Percentiles rank a stretch among this genome's conserved stretches.
phyloP scores from a whole-genome alignment of 2,329 filamentous ascomycete genomes.

The Aschersonia sp. region DNA sequence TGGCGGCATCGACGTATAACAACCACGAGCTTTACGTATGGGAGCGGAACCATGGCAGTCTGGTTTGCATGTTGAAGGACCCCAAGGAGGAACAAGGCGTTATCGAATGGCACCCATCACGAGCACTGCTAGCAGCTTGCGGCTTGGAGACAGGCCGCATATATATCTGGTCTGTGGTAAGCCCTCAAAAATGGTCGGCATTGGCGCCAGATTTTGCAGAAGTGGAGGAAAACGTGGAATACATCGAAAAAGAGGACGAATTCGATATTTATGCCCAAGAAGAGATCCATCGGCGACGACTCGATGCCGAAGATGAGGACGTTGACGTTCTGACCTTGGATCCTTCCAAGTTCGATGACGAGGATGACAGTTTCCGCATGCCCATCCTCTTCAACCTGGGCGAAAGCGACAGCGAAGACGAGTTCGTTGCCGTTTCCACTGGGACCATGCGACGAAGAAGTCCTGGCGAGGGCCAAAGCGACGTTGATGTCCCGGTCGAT shows the following conservation, averaged over 20 bases:
- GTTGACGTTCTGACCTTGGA: constrained; percentile 79
- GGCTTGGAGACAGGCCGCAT: constrained; percentile 86
- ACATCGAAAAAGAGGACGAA: constrained; percentile 88
- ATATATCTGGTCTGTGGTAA: constrained; percentile 91
- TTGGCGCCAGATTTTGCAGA: constrained; percentile 93
- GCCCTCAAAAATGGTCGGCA: constrained; percentile 93
- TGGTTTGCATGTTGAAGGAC: constrained; percentile 93
- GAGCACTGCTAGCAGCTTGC: constrained; percentile 77
- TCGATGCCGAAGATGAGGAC: constrained; percentile 86
- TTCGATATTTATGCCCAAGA: constrained; percentile 96
- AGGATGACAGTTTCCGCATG: constrained; percentile 63
- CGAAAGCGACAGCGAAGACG: constrained; percentile 91
- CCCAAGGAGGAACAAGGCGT: constrained; percentile 93
- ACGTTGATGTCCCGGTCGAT: constrained; percentile 36
- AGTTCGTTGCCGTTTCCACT: constrained; percentile 52
- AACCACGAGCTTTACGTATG: constrained; percentile 98
- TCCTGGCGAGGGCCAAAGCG: constrained; percentile 57
- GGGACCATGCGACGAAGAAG: constrained; percentile 84
- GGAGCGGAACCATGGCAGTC: constrained; percentile 84
- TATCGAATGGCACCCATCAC: constrained; percentile 91
- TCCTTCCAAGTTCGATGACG: constrained; percentile 44
- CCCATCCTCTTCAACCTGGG: constrained; percentile 86
- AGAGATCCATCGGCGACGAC: constrained; percentile 77
- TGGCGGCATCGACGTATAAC: constrained; percentile 92
- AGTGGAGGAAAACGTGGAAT: constrained; percentile 96